Percentiles rank a stretch among this genome's conserved stretches.
phyloP scores from a whole-genome alignment of 2,329 filamentous ascomycete genomes.

The Verticillium dahliae region DNA sequence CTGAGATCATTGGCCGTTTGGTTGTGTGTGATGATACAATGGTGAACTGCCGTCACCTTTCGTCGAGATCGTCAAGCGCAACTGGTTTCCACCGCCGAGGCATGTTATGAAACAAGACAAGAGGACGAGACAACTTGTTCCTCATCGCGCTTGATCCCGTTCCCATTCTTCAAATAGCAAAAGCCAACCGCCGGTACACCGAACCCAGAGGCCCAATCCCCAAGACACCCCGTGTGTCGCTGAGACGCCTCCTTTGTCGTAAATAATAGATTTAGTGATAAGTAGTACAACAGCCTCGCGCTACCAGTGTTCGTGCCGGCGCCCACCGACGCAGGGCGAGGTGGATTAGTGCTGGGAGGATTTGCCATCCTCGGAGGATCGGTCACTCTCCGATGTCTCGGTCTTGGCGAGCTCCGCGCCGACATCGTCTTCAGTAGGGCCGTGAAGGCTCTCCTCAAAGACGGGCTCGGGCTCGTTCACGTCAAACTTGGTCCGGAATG shows the following conservation, averaged over 20 bases:
- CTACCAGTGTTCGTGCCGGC: background rate
- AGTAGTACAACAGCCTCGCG: background rate
- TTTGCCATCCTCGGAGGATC: slow-evolving; percentile 51
- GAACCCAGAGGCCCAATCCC: background rate
- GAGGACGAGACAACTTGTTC: background rate
- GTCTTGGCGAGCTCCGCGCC: slow-evolving; percentile 48
- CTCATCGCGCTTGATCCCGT: background rate
- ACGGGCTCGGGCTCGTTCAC: slow-evolving; percentile 81
- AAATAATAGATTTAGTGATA: background rate
- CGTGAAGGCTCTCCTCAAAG: slow-evolving; percentile 82
- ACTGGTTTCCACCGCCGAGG: background rate
- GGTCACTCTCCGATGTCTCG: slow-evolving; percentile 52
- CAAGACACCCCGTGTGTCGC: background rate
- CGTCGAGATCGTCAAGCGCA: background rate
- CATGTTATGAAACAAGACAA: background rate
- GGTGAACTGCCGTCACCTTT: background rate
- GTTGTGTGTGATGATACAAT: background rate
- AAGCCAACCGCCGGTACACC: background rate
- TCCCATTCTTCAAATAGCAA: background rate
- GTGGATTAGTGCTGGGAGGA: slow-evolving; percentile 9
- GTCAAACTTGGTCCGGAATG: slow-evolving; percentile 98
- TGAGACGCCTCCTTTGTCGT: background rate
- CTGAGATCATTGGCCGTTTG: background rate
- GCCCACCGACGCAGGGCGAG: background rate
- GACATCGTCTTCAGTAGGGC: slow-evolving; percentile 45